These are phyloP conservation scores for Stagonosporopsis vannaccii DNA, from an alignment of 2,329 filamentous ascomycete species.

Conservation along the genomic window DNA sequence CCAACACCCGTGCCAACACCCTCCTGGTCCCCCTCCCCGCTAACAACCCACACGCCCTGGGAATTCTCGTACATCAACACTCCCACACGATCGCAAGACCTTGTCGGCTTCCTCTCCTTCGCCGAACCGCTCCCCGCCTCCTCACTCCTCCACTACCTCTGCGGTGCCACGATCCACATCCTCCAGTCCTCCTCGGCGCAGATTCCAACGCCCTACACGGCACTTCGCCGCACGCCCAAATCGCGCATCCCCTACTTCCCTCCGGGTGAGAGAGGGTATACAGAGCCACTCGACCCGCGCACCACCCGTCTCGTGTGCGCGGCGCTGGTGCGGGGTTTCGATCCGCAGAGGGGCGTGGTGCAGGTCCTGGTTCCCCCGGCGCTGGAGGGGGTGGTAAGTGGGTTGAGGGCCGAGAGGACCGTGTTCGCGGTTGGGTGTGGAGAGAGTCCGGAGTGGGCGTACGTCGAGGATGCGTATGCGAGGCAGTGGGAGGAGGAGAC, in stretches of 20 bases:
- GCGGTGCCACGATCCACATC: slow-evolving; percentile 73
- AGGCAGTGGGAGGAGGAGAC: slow-evolving; percentile 9
- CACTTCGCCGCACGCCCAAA: slow-evolving; percentile 52
- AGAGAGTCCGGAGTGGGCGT: slow-evolving; percentile 46
- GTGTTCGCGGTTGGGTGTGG: slow-evolving; percentile 44
- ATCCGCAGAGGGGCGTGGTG: slow-evolving; percentile 60
- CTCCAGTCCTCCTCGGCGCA: slow-evolving; percentile 65
- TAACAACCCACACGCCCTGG: slow-evolving; percentile 67
- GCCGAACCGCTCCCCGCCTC: slow-evolving; percentile 67
- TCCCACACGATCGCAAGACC: slow-evolving; percentile 54
- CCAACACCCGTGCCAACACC: slow-evolving; percentile 4
- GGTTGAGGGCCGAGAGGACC: slow-evolving; percentile 35
- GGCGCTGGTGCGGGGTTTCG: slow-evolving; percentile 74
- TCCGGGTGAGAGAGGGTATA: slow-evolving; percentile 54
- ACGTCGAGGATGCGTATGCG: slow-evolving; percentile 39
- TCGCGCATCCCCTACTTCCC: slow-evolving; percentile 70
- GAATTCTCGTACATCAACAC: slow-evolving; percentile 65
- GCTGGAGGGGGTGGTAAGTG: slow-evolving; percentile 32
- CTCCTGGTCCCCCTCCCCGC: slow-evolving; percentile 62
- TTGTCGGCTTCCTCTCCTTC: slow-evolving; percentile 73
- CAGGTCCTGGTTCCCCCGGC: slow-evolving; percentile 71
- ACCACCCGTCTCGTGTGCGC: slow-evolving; percentile 68
- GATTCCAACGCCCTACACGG: slow-evolving; percentile 25
- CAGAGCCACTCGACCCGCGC: slow-evolving; percentile 62
- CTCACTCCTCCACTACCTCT: slow-evolving; percentile 69